These are phyloP conservation scores for Senna siamea DNA, from an alignment of 306 rosid genomes.

Conservation along the genomic window DNA sequence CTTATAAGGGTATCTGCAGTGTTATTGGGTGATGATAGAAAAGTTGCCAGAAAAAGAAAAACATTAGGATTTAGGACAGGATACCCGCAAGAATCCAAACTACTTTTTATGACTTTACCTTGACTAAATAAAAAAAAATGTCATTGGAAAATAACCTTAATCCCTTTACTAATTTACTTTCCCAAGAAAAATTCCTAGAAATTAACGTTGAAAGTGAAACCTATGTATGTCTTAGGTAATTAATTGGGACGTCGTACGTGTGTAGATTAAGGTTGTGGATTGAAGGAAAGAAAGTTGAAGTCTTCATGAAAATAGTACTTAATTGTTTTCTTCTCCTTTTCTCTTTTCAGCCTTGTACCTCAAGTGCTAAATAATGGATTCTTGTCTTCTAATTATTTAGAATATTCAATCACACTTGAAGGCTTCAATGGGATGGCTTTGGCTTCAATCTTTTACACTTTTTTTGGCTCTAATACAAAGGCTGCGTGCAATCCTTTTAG, in stretches of 20 bases:
- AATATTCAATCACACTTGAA: not conserved
- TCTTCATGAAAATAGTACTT: not conserved
- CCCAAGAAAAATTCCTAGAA: not conserved
- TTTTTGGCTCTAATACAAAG: not conserved
- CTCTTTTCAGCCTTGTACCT: not conserved
- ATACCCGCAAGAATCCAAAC: constrained; percentile 38
- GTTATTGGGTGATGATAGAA: constrained; percentile 45
- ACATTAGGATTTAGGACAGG: constrained; percentile 39
- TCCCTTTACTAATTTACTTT: constrained; percentile 31
- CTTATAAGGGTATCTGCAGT: constrained; percentile 39
- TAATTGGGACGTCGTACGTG: too few relatives aligned
- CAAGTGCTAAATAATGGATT: not conserved
- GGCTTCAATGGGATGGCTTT: too few relatives aligned
- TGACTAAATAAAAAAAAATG: constrained; percentile 25
- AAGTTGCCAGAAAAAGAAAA: constrained; percentile 50
- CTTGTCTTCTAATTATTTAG: not conserved
- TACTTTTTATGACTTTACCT: constrained; percentile 33
- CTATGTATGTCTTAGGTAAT: too few relatives aligned
- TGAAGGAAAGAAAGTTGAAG: not conserved
- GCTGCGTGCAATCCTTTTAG: not conserved
- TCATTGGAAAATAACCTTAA: constrained; percentile 48
- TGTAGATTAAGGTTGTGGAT: too few relatives aligned
- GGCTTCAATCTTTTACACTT: not conserved
- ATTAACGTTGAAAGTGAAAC: not conserved
- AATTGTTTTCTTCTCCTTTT: too few relatives aligned